Evolutionary conservation across 768 basidiomycete species (phyloP), one percentile per base, ranked within the genome.

Genomic region (Pleurotus eryngii): DNA sequence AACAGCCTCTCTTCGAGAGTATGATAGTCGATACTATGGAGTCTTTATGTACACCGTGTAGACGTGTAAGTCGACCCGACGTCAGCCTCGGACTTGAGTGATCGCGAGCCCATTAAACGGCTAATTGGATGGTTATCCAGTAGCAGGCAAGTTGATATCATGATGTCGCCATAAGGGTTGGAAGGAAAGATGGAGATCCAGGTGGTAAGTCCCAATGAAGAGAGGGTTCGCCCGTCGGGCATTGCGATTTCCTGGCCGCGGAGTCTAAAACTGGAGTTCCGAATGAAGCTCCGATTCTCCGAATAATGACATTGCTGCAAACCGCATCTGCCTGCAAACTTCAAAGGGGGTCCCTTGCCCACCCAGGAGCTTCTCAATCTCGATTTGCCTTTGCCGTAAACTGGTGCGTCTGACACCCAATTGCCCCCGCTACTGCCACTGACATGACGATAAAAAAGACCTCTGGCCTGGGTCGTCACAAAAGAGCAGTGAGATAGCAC

Each of bases 161-260:
- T 49, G 43, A 17, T 45, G 43, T 22, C 27, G 46, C 20, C 20
- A 17, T 20, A 9, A 35, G 24, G 8, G 26, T 22, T 17, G 30
- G 27, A 50, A 37, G 49, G 26, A 35, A 8, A 39, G 39, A 39
- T 17, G 18, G n/a, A 54, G 51, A 54, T 40, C 51, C 51, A 54
- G 42, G 51, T 22, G 39, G 51, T 39, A 43, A 54, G 39, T 40
- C 18, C 51, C 12, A 53, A 50, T n/a, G 30, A 30, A 30, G 30
- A 30, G 30, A 9, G 30, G 24, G 30, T 35, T 35, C 30, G 30
- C 30, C 30, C 30, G 30, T 35, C 30, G 30, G 30, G 30, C 7
- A 35, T 35, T 35, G 30, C 9, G 30, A 11, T 35, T 35, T 35
- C 30, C 3, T 35, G 30, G 39, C 18, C 51, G 51, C 51, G 51